phyloP scores from a whole-genome alignment of 164 flowering plant species.

The Aristolochia contorta region DNA sequence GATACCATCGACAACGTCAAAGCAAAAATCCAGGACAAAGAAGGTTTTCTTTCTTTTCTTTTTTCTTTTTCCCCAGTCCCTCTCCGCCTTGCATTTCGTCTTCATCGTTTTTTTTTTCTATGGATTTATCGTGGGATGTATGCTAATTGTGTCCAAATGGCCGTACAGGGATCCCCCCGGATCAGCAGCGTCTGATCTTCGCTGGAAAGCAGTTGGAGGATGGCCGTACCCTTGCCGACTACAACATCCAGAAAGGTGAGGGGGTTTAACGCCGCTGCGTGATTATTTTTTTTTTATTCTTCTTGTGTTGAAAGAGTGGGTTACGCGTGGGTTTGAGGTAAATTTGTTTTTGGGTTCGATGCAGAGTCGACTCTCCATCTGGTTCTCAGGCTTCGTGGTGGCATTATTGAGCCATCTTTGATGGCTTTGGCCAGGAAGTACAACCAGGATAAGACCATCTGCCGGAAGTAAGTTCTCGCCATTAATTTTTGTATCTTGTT shows the following conservation, averaged over 20 bases:
- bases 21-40: constrained; percentile 23
- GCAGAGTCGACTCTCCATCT: constrained; percentile 26
- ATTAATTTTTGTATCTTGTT: too few relatives aligned
- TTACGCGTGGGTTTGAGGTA: too few relatives aligned
- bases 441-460: constrained; percentile 23
- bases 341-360: background rate
- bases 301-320: background rate
- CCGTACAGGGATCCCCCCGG: constrained; percentile 20
- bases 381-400: constrained; percentile 30
- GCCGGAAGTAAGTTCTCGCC: constrained; percentile 16
- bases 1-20: constrained; percentile 24
- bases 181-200: constrained; percentile 26
- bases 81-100: background rate
- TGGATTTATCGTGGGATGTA: background rate
- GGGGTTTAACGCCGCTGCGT: background rate
- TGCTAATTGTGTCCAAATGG: background rate
- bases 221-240: constrained; percentile 26
- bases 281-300: background rate
- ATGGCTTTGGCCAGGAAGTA: constrained; percentile 24
- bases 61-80: too few relatives aligned
- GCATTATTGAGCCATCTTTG: constrained; percentile 24
- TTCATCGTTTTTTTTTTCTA: background rate
- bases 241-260: constrained; percentile 26
- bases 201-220: constrained; percentile 24
- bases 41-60: constrained; percentile 4